These are phyloP conservation scores for Blastomyces percursus DNA, from an alignment of 2,329 filamentous ascomycete species.

Conservation along the genomic window DNA sequence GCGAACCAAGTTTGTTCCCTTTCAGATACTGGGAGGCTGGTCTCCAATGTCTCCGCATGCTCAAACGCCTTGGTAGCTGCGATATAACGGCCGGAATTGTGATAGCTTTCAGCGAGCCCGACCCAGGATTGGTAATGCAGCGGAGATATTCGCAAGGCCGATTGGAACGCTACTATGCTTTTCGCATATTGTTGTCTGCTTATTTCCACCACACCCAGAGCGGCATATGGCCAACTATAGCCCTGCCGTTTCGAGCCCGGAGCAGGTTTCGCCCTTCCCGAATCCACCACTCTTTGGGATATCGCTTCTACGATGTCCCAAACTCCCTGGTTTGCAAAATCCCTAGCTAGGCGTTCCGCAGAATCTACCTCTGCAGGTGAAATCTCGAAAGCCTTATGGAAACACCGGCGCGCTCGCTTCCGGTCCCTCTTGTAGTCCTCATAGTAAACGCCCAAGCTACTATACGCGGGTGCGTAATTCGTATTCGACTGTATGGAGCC, in stretches of 20 bases:
- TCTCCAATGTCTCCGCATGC: slow-evolving; percentile 68
- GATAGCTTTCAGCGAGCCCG: slow-evolving; percentile 92
- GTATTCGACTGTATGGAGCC: slow-evolving; percentile 75
- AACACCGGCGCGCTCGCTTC: slow-evolving; percentile 77
- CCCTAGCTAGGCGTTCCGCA: slow-evolving; percentile 72
- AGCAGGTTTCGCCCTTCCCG: slow-evolving; percentile 80
- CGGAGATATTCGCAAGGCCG: slow-evolving; percentile 71
- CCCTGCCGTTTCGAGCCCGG: slow-evolving; percentile 89
- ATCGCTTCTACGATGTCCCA: slow-evolving; percentile 96
- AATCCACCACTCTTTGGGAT: slow-evolving; percentile 80
- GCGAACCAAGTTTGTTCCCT: slow-evolving; percentile 80
- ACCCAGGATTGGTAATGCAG: slow-evolving; percentile 93
- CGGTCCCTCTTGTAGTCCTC: slow-evolving; percentile 82
- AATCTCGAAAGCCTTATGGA: slow-evolving; percentile 90
- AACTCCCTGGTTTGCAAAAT: slow-evolving; percentile 80
- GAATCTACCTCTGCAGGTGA: slow-evolving; percentile 77
- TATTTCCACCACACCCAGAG: slow-evolving; percentile 84
- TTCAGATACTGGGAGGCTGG: slow-evolving; percentile 43
- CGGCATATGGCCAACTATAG: slow-evolving; percentile 91
- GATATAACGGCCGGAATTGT: slow-evolving; percentile 84
- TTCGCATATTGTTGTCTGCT: slow-evolving; percentile 86
- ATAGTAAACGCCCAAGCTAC: slow-evolving; percentile 81
- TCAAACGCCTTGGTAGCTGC: slow-evolving; percentile 87
- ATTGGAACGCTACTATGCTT: slow-evolving; percentile 84
- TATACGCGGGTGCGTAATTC: slow-evolving; percentile 83